Conservation (phyloP, 495 filamentous ascomycete genomes). For the Podospora sp. region DNA sequence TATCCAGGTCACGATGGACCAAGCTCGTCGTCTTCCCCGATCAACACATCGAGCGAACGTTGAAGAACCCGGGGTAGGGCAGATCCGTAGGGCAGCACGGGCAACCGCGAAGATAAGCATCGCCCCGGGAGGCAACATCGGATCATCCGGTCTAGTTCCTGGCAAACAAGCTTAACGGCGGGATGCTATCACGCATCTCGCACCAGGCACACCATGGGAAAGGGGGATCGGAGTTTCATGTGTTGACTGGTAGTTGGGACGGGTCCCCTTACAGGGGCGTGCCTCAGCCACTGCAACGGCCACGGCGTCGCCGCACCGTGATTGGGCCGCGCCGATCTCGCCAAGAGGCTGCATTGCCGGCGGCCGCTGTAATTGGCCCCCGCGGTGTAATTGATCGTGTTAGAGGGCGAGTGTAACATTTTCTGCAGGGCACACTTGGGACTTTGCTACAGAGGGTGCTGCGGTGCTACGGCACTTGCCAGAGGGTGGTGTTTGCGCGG, state of each 20-base stretch:
- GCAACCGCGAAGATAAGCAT: too few species aligned
- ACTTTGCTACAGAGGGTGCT: too few species aligned
- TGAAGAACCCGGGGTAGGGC: not conserved
- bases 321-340: not conserved
- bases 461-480: not conserved
- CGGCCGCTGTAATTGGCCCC: not conserved
- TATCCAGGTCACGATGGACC: not conserved
- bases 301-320: not conserved
- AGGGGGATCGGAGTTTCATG: slow-evolving; percentile 3
- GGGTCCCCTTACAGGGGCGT: slow-evolving; percentile 10
- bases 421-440: not conserved
- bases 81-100: too few species aligned
- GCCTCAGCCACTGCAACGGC: slow-evolving; percentile 14
- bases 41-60: not conserved
- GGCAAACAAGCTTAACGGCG: not conserved
- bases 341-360: not conserved
- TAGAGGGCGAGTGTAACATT: not conserved
- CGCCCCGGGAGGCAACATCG: not conserved
- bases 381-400: not conserved
- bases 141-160: not conserved
- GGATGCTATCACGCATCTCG: not conserved
- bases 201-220: not conserved
- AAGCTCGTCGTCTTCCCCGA: not conserved
- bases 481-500: not conserved
- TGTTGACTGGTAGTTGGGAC: not conserved